These are phyloP conservation scores for Arthroderma sp. DNA, from an alignment of 2,329 filamentous ascomycete species.

Conservation along the genomic window DNA sequence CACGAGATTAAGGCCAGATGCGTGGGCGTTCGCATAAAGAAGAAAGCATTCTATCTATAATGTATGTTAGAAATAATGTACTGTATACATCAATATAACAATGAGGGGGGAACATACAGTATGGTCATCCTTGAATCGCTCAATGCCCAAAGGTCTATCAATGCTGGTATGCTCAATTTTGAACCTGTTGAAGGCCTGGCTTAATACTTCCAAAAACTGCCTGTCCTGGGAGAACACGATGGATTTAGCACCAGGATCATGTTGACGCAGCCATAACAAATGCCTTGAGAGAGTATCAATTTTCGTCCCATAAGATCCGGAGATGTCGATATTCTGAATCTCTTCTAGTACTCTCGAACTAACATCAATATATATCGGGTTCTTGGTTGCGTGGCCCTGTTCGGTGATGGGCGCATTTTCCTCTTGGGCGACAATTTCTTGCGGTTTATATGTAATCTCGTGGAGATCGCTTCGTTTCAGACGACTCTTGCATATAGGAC, in stretches of 20 bases:
- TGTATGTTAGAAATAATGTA: slow-evolving; percentile 19
- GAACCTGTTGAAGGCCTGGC: slow-evolving; percentile 56
- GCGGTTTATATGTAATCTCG: slow-evolving; percentile 71
- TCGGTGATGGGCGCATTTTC: slow-evolving; percentile 24
- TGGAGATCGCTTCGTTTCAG: slow-evolving; percentile 60
- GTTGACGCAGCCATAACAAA: slow-evolving; percentile 68
- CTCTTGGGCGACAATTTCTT: slow-evolving; percentile 57
- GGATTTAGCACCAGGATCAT: slow-evolving; percentile 77
- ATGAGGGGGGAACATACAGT: slow-evolving; percentile 24
- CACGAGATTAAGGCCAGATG: slow-evolving; percentile 79
- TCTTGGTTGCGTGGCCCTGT: slow-evolving; percentile 24
- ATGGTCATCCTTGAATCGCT: slow-evolving; percentile 64
- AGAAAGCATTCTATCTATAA: slow-evolving; percentile 63
- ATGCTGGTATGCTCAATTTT: slow-evolving; percentile 64
- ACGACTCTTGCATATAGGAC: slow-evolving; percentile 69
- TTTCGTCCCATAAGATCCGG: slow-evolving; percentile 71
- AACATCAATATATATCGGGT: slow-evolving; percentile 65
- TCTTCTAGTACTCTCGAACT: slow-evolving; percentile 57
- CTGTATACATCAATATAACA: background rate
- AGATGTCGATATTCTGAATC: slow-evolving; percentile 70
- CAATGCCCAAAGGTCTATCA: slow-evolving; percentile 55
- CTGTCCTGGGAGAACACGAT: slow-evolving; percentile 90
- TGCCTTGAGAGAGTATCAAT: slow-evolving; percentile 74
- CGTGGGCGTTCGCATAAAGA: slow-evolving; percentile 77
- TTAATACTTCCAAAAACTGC: slow-evolving; percentile 65